phyloP scores from a whole-genome alignment of 805 yeast species.

The Kodamaea hsintzibuensis region DNA sequence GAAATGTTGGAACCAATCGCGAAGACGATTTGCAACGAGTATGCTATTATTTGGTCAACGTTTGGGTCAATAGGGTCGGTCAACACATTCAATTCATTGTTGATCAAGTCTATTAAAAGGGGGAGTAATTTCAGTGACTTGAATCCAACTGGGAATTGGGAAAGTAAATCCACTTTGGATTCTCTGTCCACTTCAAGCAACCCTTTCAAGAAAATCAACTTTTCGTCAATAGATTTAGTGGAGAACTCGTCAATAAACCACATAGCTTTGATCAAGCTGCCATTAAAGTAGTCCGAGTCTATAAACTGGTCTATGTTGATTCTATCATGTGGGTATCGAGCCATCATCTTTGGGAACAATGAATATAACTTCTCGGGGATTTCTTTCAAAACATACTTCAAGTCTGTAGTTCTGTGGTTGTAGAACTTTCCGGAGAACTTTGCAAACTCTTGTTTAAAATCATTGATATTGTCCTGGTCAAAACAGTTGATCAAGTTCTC shows the following conservation, averaged over 20 bases:
- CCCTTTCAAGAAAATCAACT: slow-evolving; percentile 65
- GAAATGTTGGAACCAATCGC: slow-evolving; percentile 67
- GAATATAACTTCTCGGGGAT: slow-evolving; percentile 59
- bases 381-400: slow-evolving; percentile 48
- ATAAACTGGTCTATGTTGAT: slow-evolving; percentile 64
- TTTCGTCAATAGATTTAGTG: slow-evolving; percentile 69
- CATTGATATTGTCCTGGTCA: slow-evolving; percentile 53
- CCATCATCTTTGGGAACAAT: slow-evolving; percentile 53
- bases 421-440: slow-evolving; percentile 48
- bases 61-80: slow-evolving; percentile 20
- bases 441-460: slow-evolving; percentile 57
- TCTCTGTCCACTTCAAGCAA: slow-evolving; percentile 38
- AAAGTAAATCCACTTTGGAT: slow-evolving; percentile 22
- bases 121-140: slow-evolving; percentile 74
- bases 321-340: slow-evolving; percentile 58
- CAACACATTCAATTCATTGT: slow-evolving; percentile 35
- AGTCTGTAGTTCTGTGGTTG: slow-evolving; percentile 35
- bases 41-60: slow-evolving; percentile 44
- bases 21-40: slow-evolving; percentile 56
- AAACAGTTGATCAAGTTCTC: slow-evolving; percentile 43
- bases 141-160: slow-evolving; percentile 44
- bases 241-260: slow-evolving; percentile 81
- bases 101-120: slow-evolving; percentile 54
- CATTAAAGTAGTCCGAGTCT: slow-evolving; percentile 75
- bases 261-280: slow-evolving; percentile 77